Conservation (phyloP, 2,329 filamentous ascomycete genomes). For the Penicillium verrucosum region DNA sequence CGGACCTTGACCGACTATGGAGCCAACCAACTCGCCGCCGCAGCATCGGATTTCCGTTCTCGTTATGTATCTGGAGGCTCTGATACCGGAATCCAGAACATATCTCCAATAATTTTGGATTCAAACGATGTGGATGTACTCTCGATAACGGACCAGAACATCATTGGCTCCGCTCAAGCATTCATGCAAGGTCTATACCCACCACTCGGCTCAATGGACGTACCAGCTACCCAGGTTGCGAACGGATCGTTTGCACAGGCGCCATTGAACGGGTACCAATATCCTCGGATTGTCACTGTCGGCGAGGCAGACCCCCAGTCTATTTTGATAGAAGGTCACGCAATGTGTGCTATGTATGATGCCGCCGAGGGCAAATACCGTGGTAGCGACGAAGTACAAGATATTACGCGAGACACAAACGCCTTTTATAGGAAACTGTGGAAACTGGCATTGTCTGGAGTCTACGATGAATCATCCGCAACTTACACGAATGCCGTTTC, state of each 20-base stretch:
- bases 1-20: constrained; percentile 52
- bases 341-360: constrained; percentile 43
- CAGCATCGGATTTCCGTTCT: constrained; percentile 51
- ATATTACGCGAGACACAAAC: constrained; percentile 36
- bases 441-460: constrained; percentile 41
- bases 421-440: constrained; percentile 50
- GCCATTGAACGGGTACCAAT: constrained; percentile 58
- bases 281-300: constrained; percentile 49
- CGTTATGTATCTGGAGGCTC: constrained; percentile 48
- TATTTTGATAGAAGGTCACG: constrained; percentile 51
- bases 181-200: constrained; percentile 63
- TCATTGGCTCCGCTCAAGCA: constrained; percentile 54
- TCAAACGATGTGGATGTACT: constrained; percentile 48
- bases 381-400: constrained; percentile 40
- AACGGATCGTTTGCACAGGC: constrained; percentile 48
- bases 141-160: constrained; percentile 48
- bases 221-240: constrained; percentile 41
- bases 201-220: constrained; percentile 39
- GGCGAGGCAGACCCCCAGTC: constrained; percentile 49
- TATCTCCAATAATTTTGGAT: constrained; percentile 47
- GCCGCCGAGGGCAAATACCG: constrained; percentile 42
- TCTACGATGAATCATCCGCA: constrained; percentile 40
- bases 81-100: constrained; percentile 41
- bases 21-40: constrained; percentile 51
- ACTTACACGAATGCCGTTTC: constrained; percentile 52